Evolutionary conservation across 306 rosid genomes (phyloP), one percentile per base, ranked within the genome.

Genomic region (Corylus avellana): DNA sequence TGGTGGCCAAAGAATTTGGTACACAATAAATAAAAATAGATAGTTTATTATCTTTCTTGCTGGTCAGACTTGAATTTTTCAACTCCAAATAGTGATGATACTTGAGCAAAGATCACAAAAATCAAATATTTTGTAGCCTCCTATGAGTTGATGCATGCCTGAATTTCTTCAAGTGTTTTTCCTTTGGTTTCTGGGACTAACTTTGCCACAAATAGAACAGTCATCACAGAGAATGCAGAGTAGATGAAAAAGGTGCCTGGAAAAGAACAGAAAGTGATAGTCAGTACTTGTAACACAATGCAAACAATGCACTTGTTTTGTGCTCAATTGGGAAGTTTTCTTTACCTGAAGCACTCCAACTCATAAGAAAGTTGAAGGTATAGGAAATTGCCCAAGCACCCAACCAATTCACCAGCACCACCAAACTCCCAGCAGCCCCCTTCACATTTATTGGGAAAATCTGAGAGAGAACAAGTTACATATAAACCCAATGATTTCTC

Each of bases 101-200:
- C 20, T 63, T 16, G 78, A 48, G 75, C 37, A 50, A 70, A 12
- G 76, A 66, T 12, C 44, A 68, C 46, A 3, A 12, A 27, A 75
- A 48, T 37, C 12, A 14, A 3, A 35, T 66, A 7, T 54, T 46
- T 69, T 25, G 35, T 29, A 12, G 35, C 16, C 32, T 51, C 51
- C 44, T 85, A 78, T 77, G 87, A 80, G 82, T 86, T 83, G 66
- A 92, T 88, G 84, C 84, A 81, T 25, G 86, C 89, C 53, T 94
- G 98, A 62, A 94, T 90, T 78, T 94, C 96, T 85, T 94, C 98
- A 16, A 92, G 86, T 71, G 98, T 94, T 88, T 88, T 92, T 68
- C 98, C 98, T 87, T 90, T 94, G 82, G 98, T 94, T 85, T 94
- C 98, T 72, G 97, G 97, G 53, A 94, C 94, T 72, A 88, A 67